Evolutionary conservation across 2,329 filamentous ascomycete genomes (phyloP).

Genomic region (Diaporthe eres): DNA sequence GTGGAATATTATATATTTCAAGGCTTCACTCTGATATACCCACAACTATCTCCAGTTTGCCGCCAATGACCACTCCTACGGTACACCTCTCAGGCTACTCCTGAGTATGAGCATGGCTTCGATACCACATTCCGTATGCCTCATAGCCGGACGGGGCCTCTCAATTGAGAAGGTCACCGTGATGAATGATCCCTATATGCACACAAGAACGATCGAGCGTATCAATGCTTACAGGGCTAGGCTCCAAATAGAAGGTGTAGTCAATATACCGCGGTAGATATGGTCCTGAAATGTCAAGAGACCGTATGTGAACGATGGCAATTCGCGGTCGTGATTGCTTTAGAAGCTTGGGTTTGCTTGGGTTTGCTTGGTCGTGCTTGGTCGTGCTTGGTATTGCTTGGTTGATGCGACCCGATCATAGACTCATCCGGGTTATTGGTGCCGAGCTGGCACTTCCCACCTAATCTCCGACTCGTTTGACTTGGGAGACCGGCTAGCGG

Average conservation of each 20-base stretch:
- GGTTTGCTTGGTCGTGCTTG: constrained; percentile 9
- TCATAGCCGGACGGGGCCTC: not conserved
- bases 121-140: not conserved
- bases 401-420: not conserved
- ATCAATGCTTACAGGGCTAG: not conserved
- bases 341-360: constrained; percentile 12
- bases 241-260: constrained; percentile 16
- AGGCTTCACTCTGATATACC: not conserved
- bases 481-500: constrained; percentile 12
- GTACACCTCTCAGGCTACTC: not conserved
- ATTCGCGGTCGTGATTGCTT: constrained; percentile 6
- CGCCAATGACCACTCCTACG: not conserved
- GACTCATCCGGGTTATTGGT: not conserved
- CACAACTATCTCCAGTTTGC: not conserved
- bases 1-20: not conserved
- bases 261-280: not conserved
- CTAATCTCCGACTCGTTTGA: constrained; percentile 27
- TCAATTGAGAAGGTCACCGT: constrained; percentile 14
- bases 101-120: not conserved
- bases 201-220: constrained; percentile 22
- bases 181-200: not conserved
- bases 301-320: not conserved
- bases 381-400: constrained; percentile 27
- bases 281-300: constrained; percentile 22
- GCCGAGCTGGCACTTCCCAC: constrained; percentile 7